phyloP scores from a whole-genome alignment of 2,329 filamentous ascomycete genomes.

The Neonectria faginata region DNA sequence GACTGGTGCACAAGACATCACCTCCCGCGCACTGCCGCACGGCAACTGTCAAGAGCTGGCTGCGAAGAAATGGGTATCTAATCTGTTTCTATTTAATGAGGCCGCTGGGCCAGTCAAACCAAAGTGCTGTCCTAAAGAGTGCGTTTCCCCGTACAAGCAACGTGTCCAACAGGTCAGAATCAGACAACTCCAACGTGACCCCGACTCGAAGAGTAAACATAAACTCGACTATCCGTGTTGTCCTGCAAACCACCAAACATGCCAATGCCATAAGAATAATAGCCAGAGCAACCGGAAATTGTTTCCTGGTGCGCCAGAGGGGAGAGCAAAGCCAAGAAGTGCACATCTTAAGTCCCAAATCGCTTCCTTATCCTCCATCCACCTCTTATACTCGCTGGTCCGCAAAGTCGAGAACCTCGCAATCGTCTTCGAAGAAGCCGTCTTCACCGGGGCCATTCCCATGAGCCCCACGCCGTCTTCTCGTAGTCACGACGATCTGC shows the following conservation, averaged over 20 bases:
- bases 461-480: slow-evolving; percentile 71
- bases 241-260: slow-evolving; percentile 27
- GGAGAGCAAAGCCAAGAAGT: slow-evolving; percentile 40
- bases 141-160: slow-evolving; percentile 45
- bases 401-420: slow-evolving; percentile 90
- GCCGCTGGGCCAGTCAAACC: slow-evolving; percentile 37
- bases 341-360: slow-evolving; percentile 29
- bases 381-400: slow-evolving; percentile 69
- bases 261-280: slow-evolving; percentile 27
- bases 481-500: slow-evolving; percentile 85
- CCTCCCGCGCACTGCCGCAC: slow-evolving; percentile 16
- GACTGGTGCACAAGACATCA: slow-evolving; percentile 11
- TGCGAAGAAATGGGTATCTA: slow-evolving; percentile 49
- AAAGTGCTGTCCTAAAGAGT: slow-evolving; percentile 43
- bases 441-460: slow-evolving; percentile 69
- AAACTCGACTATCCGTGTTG: slow-evolving; percentile 35
- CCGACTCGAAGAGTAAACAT: slow-evolving; percentile 36
- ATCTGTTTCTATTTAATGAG: slow-evolving; percentile 51
- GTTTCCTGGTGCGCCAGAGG: slow-evolving; percentile 32
- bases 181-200: slow-evolving; percentile 44
- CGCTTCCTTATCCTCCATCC: slow-evolving; percentile 19
- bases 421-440: slow-evolving; percentile 93
- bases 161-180: slow-evolving; percentile 47
- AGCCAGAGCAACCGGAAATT: slow-evolving; percentile 29
- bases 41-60: slow-evolving; percentile 28